phyloP scores from a whole-genome alignment of 768 basidiomycete species.

The Mycena rosella region DNA sequence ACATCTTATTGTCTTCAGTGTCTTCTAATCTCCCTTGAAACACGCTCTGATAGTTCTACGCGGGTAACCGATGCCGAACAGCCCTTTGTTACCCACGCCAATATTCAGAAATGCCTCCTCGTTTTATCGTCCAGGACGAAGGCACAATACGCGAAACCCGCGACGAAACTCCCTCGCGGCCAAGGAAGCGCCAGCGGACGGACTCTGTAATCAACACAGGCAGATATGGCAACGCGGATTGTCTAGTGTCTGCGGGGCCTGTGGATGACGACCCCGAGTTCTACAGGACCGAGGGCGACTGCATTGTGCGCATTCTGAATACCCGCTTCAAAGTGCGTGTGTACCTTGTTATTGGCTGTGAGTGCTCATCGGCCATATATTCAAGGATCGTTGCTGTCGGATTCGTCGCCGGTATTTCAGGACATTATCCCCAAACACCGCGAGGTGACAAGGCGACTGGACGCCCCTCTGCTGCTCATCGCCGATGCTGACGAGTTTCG shows the following conservation, averaged over 20 bases:
- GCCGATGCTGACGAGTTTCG: slow-evolving; percentile 22
- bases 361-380: slow-evolving; percentile 8
- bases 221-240: slow-evolving; percentile 26
- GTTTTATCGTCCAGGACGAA: slow-evolving; percentile 50
- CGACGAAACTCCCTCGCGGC: slow-evolving; percentile 37
- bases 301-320: slow-evolving; percentile 57
- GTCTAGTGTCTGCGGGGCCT: slow-evolving; percentile 23
- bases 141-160: slow-evolving; percentile 49
- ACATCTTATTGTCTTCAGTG: slow-evolving; percentile 8
- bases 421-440: slow-evolving; percentile 7
- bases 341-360: too few relatives aligned
- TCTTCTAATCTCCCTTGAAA: neutral
- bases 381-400: slow-evolving; percentile 25
- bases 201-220: slow-evolving; percentile 42
- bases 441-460: neutral
- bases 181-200: slow-evolving; percentile 44
- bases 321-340: slow-evolving; percentile 65
- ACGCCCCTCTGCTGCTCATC: slow-evolving; percentile 6
- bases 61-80: slow-evolving; percentile 10
- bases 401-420: slow-evolving; percentile 26
- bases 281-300: slow-evolving; percentile 54
- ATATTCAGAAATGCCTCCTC: slow-evolving; percentile 31
- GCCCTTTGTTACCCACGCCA: slow-evolving; percentile 19
- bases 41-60: too few relatives aligned
- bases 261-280: slow-evolving; percentile 52